Base-by-base conservation (phyloP, 169 alveolate genomes). In the Besnoitia besnoiti region DNA sequence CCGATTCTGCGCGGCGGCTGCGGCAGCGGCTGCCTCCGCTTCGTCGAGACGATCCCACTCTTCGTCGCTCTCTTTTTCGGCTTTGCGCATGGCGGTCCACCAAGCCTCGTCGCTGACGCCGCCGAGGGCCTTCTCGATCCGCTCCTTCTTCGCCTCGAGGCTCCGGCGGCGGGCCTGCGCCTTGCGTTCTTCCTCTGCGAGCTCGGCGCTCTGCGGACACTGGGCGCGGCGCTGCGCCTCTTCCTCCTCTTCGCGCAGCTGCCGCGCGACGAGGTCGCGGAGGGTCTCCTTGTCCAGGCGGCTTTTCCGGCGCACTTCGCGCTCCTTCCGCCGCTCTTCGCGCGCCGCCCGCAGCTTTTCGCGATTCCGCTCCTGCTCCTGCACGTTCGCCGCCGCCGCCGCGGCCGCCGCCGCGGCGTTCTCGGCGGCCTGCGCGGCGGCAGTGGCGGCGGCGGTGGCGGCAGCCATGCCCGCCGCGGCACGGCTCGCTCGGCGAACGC, bases 351-450 rank as follows among this genome's bases (percentile, higher is more conserved):
- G 46, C 33, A 76, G 5, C 49, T 76, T 76, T 27, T 76, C 85
- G 5, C n/a, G 8, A 19, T 76, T 76, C 12, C 5, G 40, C 19
- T 39, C 85, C 50, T 76, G 85, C n/a, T 76, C 85, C 50, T 76
- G 8, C 55, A 76, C 85, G 30, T 76, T 76, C 30, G 46, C 55
- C 10, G 77, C 77, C 8, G 85, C 85, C 7, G 46, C 55, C 33
- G 85, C 85, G 5, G 85, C 85, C n/a, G 85, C 85, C 5, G 85
- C 85, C 19, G 79, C 79, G 37, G 85, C 85, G 30, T 76, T 76
- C 49, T 76, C 85, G 21, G 85, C 85, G 8, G 85, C 85, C 27
- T 76, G 85, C n/a, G 85, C 85, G 19, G 85, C 85, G 3, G 85
- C 85, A 7, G 50, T 76, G 16, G 85, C 85, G 3, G 85, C 85